Base-by-base conservation (phyloP, 1,139 yeast genomes). In the Hyphopichia fennica region DNA sequence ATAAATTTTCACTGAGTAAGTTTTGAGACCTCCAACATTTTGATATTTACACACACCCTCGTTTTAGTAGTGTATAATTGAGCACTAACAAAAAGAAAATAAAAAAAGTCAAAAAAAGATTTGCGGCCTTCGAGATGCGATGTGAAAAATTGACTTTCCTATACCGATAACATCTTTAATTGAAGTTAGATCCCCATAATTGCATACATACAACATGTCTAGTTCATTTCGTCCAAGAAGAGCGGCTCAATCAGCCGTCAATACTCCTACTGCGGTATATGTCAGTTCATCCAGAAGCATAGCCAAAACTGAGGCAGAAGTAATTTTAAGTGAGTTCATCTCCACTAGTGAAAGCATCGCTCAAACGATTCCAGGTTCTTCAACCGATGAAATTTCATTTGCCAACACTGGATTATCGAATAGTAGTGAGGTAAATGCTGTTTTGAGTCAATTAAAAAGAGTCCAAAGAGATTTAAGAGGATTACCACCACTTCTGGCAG, bases 381-480 rank as follows among this genome's bases (percentile, higher is more conserved):
- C 42, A 13, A 41, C 34, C n/a, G 35, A 30, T 37, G 25, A 38
- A 42, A 16, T 44, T 37, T 32, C 49, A 31, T 34, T 44, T 37
- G 18, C 37, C 16, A 40, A 38, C 6, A 52, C 52, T 15, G 68
- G 62, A 11, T 55, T 58, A 36, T 54, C 61, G 29, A 60, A 47
- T 43, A 54, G 49, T 45, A 60, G 56, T 17, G 62, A 53, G 1
- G 60, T 53, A 54, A 69, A 52, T 39, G 71, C 75, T 13, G 59
- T 67, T 14, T 56, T 79, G 49, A 77, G 84, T 45, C 93, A 84
- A 67, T 69, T 85, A 52, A 74, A 70, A 54, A 71, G 93, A 51
- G 71, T 84, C 29, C 88, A 82, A 57, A 74, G 91, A 63, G 87
- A 82, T 54, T 75, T 85, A 52, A 70, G 87, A 56, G 93, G 93